Base-by-base conservation (phyloP, 2,329 filamentous ascomycete species). In the Colletotrichum lentis region DNA sequence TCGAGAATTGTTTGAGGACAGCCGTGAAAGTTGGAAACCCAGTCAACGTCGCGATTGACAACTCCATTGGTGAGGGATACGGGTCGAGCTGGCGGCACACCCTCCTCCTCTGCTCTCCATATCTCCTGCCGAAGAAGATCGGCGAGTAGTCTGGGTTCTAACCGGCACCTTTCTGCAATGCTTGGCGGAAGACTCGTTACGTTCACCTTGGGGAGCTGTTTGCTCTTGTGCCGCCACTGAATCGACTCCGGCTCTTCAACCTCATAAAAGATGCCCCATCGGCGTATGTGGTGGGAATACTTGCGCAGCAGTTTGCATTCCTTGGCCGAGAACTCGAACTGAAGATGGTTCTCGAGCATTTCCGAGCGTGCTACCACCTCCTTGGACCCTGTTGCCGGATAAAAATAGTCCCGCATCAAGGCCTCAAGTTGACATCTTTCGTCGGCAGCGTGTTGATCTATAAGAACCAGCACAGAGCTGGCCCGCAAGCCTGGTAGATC, bases 381-480 rank as follows among this genome's bases (percentile, higher is more conserved):
- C 4, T 61, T 67, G 1, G 55, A 64, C 1, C 20, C 31, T 4
- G 69, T 66, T 61, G 4, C 69, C n/a, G 5, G 46, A 3, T 57
- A 53, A 70, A 88, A 88, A 63, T 87, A 88, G 6, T 71, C 72
- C 0, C 73, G 72, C 76, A 96, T 88, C 1, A 99, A 82, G 0
- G 78, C 76, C 75, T 99, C 96, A 1, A 98, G 86, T 1, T 90
- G 89, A 70, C 91, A 89, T 53, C 96, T 86, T 80, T 99, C 96
- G 76, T 97, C 95, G 3, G 94, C 96, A 0, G 96, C 96, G 76
- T 99, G 96, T 74, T 99, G 96, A 74, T 99, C 96, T 6, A 97
- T 85, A 46, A 97, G 82, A 0, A 97, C 84, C 5, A 98, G 80
- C 1, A 88, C 41, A 91, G 81, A 50, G 84, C 56, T 68, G 3